A percentile compares a stretch with the other conserved stretches of the same genome.
phyloP scores from a whole-genome alignment of 2,329 filamentous ascomycete genomes.

The Gaeumannomyces sp. region DNA sequence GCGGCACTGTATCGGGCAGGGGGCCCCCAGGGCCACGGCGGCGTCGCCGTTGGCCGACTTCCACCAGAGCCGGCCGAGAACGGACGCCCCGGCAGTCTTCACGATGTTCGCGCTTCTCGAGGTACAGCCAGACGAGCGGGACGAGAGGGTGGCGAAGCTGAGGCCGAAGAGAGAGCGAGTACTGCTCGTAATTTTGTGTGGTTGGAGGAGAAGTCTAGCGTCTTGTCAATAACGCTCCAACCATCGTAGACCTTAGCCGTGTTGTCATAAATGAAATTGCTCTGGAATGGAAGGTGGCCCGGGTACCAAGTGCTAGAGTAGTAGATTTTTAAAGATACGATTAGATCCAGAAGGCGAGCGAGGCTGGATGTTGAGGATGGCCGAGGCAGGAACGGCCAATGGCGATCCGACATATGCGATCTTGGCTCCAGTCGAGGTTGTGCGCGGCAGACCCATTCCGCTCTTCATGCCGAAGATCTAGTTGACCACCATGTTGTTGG shows the following conservation, averaged over 20 bases:
- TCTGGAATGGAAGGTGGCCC: constrained; percentile 45
- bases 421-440: constrained; percentile 60
- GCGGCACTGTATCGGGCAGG: not conserved
- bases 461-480: constrained; percentile 58
- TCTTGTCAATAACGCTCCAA: constrained; percentile 37
- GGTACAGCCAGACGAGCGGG: constrained; percentile 38
- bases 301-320: constrained; percentile 45
- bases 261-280: constrained; percentile 48
- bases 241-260: constrained; percentile 43
- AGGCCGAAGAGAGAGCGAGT: constrained; percentile 49
- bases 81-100: not conserved
- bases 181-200: constrained; percentile 40
- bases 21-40: not conserved
- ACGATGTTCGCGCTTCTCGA: constrained; percentile 25
- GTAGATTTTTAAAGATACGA: constrained; percentile 37
- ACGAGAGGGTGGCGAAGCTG: constrained; percentile 44
- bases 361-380: constrained; percentile 40
- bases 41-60: not conserved
- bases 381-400: constrained; percentile 35
- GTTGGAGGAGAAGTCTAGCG: constrained; percentile 35
- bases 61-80: not conserved
- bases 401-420: constrained; percentile 46
- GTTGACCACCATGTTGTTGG: constrained; percentile 54
- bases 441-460: constrained; percentile 54
- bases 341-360: constrained; percentile 41